Conservation (phyloP, 2,329 filamentous ascomycete genomes). For the Penicillium sp. region DNA sequence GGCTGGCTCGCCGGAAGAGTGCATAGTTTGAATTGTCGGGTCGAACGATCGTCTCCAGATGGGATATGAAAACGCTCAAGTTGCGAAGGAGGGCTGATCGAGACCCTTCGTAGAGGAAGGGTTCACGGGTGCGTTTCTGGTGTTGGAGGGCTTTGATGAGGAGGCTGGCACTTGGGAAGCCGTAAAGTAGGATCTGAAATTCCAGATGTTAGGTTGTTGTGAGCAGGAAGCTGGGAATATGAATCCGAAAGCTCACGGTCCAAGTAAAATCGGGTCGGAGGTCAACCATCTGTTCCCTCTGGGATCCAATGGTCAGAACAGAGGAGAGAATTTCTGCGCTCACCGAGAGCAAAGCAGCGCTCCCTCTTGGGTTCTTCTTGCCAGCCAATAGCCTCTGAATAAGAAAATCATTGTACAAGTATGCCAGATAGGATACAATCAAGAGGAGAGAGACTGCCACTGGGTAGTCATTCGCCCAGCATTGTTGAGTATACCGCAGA, state of each 20-base stretch:
- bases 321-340: constrained; percentile 29
- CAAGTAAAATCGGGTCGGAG: constrained; percentile 27
- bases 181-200: constrained; percentile 27
- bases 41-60: constrained; percentile 40
- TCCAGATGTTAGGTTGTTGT: neutral
- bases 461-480: constrained; percentile 24
- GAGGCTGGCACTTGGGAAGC: constrained; percentile 30
- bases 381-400: constrained; percentile 30
- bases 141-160: constrained; percentile 30
- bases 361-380: constrained; percentile 23
- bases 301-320: constrained; percentile 24
- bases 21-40: constrained; percentile 34
- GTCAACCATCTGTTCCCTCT: constrained; percentile 27
- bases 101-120: constrained; percentile 36
- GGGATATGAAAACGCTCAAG: constrained; percentile 43
- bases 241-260: constrained; percentile 15
- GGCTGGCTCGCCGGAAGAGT: constrained; percentile 25
- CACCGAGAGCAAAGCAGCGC: constrained; percentile 21
- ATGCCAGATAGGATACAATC: constrained; percentile 25
- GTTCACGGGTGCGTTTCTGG: constrained; percentile 26
- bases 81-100: constrained; percentile 42
- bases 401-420: constrained; percentile 33
- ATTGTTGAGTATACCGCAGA: constrained; percentile 23
- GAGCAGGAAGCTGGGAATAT: neutral
- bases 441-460: constrained; percentile 37